These are phyloP conservation scores for Magnolia sinica DNA, from an alignment of 164 flowering plant species.

Conservation along the genomic window DNA sequence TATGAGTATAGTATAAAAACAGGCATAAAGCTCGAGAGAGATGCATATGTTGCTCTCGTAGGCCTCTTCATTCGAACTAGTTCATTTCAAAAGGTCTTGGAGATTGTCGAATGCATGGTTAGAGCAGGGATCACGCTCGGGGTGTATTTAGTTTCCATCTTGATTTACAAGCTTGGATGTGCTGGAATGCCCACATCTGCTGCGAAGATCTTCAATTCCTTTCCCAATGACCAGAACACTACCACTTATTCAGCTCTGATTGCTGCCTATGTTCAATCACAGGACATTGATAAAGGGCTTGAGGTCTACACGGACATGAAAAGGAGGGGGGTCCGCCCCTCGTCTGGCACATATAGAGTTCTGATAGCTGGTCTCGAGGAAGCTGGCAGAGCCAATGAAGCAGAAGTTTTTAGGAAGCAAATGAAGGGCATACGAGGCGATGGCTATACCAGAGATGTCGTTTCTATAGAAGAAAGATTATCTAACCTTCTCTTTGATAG, in stretches of 20 bases:
- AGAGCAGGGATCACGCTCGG: conserved; percentile 50
- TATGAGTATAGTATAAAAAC: conserved; percentile 44
- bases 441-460: conserved; percentile 9
- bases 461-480: conserved; percentile 38
- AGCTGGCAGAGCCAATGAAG: conserved; percentile 38
- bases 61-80: conserved; percentile 53
- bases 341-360: conserved; percentile 60
- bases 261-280: conserved; percentile 47
- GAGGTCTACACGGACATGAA: conserved; percentile 51
- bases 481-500: conserved; percentile 36
- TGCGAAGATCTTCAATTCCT: conserved; percentile 46
- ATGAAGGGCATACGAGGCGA: conserved; percentile 34
- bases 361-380: conserved; percentile 58
- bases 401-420: conserved; percentile 45
- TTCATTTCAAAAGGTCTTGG: conserved; percentile 34
- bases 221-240: conserved; percentile 50
- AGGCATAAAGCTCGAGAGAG: conserved; percentile 41
- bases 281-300: conserved; percentile 59
- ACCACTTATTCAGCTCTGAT: conserved; percentile 72
- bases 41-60: conserved; percentile 51
- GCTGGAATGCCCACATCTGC: conserved; percentile 45
- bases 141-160: conserved; percentile 37
- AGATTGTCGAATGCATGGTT: conserved; percentile 54
- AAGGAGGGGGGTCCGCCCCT: conserved; percentile 37
- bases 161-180: conserved; percentile 67